These are phyloP conservation scores for Sporodiniella umbellata DNA, from an alignment of 371 early-diverging fungal genomes.

Conservation along the genomic window DNA sequence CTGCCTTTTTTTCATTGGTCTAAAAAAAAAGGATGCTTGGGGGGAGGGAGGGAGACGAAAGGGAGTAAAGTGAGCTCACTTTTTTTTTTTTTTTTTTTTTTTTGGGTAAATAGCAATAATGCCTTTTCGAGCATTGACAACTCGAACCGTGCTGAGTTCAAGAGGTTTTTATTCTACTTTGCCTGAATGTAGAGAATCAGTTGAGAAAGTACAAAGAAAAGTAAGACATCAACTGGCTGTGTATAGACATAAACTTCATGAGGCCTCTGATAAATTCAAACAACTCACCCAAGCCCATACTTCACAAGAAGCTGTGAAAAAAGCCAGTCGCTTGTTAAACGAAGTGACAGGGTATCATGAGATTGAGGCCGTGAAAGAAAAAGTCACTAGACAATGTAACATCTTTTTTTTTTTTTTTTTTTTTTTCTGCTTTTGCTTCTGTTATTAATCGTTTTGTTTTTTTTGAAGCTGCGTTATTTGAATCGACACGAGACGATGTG, in stretches of 20 bases:
- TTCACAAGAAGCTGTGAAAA: slow-evolving; percentile 45
- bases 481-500: slow-evolving; percentile 53
- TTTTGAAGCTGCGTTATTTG: slow-evolving; percentile 58
- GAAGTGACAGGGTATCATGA: slow-evolving; percentile 79
- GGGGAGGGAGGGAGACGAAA: no score
- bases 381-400: slow-evolving; percentile 67
- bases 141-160: neutral
- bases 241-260: slow-evolving; percentile 23
- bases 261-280: slow-evolving; percentile 27
- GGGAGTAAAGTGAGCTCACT: neutral
- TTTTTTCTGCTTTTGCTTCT: neutral
- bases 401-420: neutral
- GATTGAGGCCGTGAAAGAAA: slow-evolving; percentile 70
- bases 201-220: slow-evolving; percentile 27
- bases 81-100: neutral
- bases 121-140: neutral
- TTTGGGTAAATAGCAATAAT: neutral
- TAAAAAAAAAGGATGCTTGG: no score
- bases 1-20: no score
- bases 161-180: no score
- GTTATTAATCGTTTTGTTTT: no score
- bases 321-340: slow-evolving; percentile 62
- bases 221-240: slow-evolving; percentile 28
- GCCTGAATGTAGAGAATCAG: slow-evolving; percentile 12
- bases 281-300: slow-evolving; percentile 40